Evolutionary conservation across 2,329 filamentous ascomycete species (phyloP), one percentile per base, ranked within the genome.

Genomic region (Alternaria metachromatica): DNA sequence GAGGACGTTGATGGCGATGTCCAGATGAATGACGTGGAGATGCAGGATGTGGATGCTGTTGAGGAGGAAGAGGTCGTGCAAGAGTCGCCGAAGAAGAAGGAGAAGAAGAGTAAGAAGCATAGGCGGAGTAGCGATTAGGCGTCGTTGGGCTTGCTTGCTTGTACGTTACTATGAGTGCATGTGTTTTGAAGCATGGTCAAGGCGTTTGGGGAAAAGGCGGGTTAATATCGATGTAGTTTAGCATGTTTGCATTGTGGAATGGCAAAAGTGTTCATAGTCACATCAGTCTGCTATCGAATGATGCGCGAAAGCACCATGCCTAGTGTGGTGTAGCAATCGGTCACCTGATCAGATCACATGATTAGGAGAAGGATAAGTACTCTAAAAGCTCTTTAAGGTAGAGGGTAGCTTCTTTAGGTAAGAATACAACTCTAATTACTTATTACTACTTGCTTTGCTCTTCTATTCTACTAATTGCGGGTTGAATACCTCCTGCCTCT

Each of bases 21-120:
- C 1, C 53, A 64, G 8, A 70, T 70, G 68, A 43, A 57, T 23
- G 68, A 70, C 49, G 64, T 56, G 3, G 63, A 65, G 30, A 57
- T 62, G 51, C 55, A 65, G 21, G 58, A 65, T 48, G 55, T 53
- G 10, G 58, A 53, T 26, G 56, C 56, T 18, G 46, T 9, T 25
- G 48, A 33, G 23, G 37, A 62, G 5, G 58, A 57, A 25, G 58
- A 62, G 18, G 54, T 30, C 10, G 30, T 62, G 2, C 49, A 58
- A 7, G 58, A 64, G 33, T 26, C 45, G 15, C 59, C 63, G 3
- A 58, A 53, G 41, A 62, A 58, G 50, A 60, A 61, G 30, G 55
- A 53, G 9, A 62, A 62, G 56, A 63, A 63, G 60, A 60, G 56
- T 7, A 65, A 56, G 59, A 65, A 62, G 59, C 63, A 65, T 18